Evolutionary conservation across 768 basidiomycete species (phyloP).

Genomic region (Tricholomella constricta): DNA sequence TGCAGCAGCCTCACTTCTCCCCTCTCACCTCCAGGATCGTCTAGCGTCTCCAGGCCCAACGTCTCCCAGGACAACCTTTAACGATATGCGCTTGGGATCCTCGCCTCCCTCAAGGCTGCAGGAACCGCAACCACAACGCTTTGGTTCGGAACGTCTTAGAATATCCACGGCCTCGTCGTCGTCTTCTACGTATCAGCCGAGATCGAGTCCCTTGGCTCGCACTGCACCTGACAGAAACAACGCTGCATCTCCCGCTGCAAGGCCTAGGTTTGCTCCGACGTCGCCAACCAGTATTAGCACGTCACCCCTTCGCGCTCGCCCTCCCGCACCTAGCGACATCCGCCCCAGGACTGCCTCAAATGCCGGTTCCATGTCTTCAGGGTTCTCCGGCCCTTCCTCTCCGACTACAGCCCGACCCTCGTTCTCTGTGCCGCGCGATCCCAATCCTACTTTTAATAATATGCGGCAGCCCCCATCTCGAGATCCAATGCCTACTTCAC

Average conservation of each 20-base stretch:
- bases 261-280: slow-evolving; percentile 18
- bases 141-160: slow-evolving; percentile 29
- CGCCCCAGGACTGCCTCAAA: slow-evolving; percentile 23
- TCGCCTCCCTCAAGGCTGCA: slow-evolving; percentile 2
- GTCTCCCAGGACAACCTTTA: slow-evolving; percentile 14
- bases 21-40: slow-evolving; percentile 50
- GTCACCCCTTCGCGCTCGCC: slow-evolving; percentile 26
- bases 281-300: slow-evolving; percentile 12
- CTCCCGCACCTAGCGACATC: slow-evolving; percentile 21
- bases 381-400: slow-evolving; percentile 4
- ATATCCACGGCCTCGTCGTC: slow-evolving; percentile 32
- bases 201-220: slow-evolving; percentile 39
- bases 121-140: slow-evolving; percentile 22
- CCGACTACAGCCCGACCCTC: slow-evolving; percentile 17
- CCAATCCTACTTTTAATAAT: slow-evolving; percentile 7
- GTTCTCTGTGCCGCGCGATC: slow-evolving; percentile 4
- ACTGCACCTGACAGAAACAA: slow-evolving; percentile 15
- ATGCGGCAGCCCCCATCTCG: not conserved
- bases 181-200: slow-evolving; percentile 29
- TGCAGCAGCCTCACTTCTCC: slow-evolving; percentile 47
- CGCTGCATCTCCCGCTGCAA: slow-evolving; percentile 16
- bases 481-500: not conserved
- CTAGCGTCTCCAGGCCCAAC: slow-evolving; percentile 28
- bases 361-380: slow-evolving; percentile 11
- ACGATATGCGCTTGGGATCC: slow-evolving; percentile 6